Evolutionary conservation across 73 alveolate species (phyloP), one percentile per base, ranked within the genome.

Genomic region (Symbiodinium pilosum): DNA sequence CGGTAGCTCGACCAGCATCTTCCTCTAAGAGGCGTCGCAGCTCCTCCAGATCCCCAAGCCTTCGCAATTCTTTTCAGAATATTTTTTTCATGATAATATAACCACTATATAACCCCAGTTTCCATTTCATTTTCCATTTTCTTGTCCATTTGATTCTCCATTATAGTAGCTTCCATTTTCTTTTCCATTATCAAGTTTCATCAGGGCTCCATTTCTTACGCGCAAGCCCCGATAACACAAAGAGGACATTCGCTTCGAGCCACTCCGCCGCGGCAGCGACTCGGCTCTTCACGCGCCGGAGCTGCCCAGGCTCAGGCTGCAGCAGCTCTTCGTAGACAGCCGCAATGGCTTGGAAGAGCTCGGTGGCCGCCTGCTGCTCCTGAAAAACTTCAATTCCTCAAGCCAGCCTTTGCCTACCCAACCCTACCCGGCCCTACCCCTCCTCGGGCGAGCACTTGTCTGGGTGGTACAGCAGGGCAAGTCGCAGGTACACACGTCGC

Each of bases 201-300:
- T n/a, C n/a, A n/a, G n/a, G n/a, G n/a, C n/a, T n/a, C n/a, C n/a
- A n/a, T n/a, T n/a, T n/a, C n/a, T n/a, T n/a, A n/a, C n/a, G n/a
- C n/a, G n/a, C n/a, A n/a, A n/a, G n/a, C n/a, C n/a, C n/a, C n/a
- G n/a, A n/a, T n/a, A n/a, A n/a, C n/a, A n/a, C n/a, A n/a, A n/a
- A n/a, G n/a, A n/a, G n/a, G n/a, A n/a, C n/a, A n/a, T n/a, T n/a
- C n/a, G n/a, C n/a, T n/a, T n/a, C 59, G 21, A 38, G 81, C 77
- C 77, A 30, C 44, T 93, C 98, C 8, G 98, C 98, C 0, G 98
- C 98, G 16, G 98, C 98, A 14, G 98, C 98, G 39, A 77, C 92
- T 20, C 39, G 92, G 71, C 98, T 93, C 84, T 81, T 73, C 51
- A 93, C 98, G 14, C 98, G 92, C 36, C 83, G 42, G 26, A 16